phyloP scores from a whole-genome alignment of 2,329 filamentous ascomycete genomes.

The Aphanoascus verrucosus region DNA sequence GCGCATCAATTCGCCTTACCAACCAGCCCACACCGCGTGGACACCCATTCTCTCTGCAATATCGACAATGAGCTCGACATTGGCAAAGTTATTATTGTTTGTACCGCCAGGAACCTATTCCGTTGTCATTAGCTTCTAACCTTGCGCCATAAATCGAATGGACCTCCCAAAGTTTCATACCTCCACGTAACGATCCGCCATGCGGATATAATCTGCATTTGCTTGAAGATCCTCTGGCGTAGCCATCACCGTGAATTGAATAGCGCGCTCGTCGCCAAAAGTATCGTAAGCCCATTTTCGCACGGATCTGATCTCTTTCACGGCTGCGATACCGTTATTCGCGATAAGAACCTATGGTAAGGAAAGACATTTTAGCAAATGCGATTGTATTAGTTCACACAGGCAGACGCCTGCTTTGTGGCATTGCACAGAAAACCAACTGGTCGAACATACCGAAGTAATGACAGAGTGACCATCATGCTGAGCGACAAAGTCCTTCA shows the following conservation, averaged over 20 bases:
- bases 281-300: conserved; percentile 99
- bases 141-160: background rate
- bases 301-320: conserved; percentile 98
- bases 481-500: conserved; percentile 89
- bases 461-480: conserved; percentile 96
- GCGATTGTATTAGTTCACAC: background rate
- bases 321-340: conserved; percentile 98
- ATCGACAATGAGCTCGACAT: conserved; percentile 97
- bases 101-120: conserved; percentile 78
- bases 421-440: background rate
- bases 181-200: conserved; percentile 99
- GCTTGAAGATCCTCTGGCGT: conserved; percentile 94
- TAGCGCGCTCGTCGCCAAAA: conserved; percentile 94
- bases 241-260: conserved; percentile 99
- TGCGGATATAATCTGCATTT: conserved; percentile 98
- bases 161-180: conserved; percentile 29
- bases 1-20: conserved; percentile 46
- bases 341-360: conserved; percentile 79
- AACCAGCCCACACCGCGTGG: conserved; percentile 97
- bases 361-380: background rate
- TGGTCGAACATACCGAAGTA: conserved; percentile 60
- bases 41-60: conserved; percentile 97
- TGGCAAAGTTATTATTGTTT: conserved; percentile 99
- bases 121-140: conserved; percentile 1
- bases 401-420: background rate